Conservation (phyloP, 345 rosid genomes). For the Boechera divaricarpa region DNA sequence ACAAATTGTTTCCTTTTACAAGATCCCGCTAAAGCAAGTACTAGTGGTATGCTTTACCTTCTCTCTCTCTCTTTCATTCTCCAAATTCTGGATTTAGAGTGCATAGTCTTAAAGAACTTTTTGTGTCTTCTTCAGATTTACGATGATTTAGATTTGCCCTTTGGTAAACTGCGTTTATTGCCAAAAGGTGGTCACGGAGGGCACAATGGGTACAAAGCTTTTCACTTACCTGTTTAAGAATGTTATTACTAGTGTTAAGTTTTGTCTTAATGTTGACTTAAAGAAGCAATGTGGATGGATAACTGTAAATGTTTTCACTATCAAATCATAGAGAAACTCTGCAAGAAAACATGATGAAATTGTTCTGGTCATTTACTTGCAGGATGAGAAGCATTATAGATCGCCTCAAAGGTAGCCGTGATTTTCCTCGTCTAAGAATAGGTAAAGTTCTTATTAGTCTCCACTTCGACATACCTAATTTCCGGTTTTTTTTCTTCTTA, state of each 20-base stretch:
- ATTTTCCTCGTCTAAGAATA: conserved; percentile 93
- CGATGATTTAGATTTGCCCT: conserved; percentile 95
- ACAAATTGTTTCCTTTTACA: conserved; percentile 81
- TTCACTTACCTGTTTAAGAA: not conserved
- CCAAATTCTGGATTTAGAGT: conserved; percentile 2
- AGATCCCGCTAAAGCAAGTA: conserved; percentile 93
- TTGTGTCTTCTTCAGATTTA: conserved; percentile 57
- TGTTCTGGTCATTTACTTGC: conserved; percentile 29
- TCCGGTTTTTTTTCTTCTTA: not conserved
- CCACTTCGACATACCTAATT: not conserved
- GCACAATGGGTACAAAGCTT: conserved; percentile 75
- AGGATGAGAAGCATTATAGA: conserved; percentile 92
- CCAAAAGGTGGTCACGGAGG: conserved; percentile 99
- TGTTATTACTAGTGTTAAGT: not conserved
- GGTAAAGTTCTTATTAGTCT: conserved; percentile 50
- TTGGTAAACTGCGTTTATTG: conserved; percentile 81
- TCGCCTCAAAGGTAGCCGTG: conserved; percentile 86
- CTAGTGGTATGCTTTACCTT: conserved; percentile 63
- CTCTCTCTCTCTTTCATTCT: conserved; percentile 12
- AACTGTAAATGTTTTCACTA: not conserved
- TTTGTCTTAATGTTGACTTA: not conserved
- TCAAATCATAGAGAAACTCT: conserved; percentile 13
- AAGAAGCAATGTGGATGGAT: conserved; percentile 17
- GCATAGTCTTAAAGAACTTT: conserved; percentile 6
- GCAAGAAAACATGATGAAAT: conserved; percentile 2